Conservation (phyloP, 192 early-diverging fungal species). For the Umbelopsis sp. region DNA sequence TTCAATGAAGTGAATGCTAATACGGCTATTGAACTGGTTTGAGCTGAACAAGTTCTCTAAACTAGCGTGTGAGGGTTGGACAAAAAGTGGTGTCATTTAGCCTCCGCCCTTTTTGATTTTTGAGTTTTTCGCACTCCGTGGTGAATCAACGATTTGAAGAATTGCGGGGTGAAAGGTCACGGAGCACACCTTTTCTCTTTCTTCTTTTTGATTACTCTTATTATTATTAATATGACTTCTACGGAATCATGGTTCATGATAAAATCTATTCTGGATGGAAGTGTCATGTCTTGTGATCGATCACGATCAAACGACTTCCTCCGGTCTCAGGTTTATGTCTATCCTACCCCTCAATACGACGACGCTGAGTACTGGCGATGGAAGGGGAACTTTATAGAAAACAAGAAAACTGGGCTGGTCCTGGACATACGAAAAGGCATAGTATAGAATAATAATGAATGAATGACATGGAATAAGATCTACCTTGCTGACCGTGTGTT, state of each 20-base stretch:
- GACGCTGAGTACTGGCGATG: constrained; percentile 35
- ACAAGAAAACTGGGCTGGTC: constrained; percentile 31
- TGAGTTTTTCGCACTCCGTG: too few species aligned
- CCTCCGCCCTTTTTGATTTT: too few species aligned
- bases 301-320: not conserved
- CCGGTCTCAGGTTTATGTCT: constrained; percentile 30
- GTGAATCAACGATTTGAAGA: too few species aligned
- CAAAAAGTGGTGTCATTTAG: not conserved
- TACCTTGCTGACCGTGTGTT: not conserved
- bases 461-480: not conserved
- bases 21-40: too few species aligned
- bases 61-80: constrained; percentile 1
- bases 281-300: constrained; percentile 19
- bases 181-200: not conserved
- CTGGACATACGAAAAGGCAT: constrained; percentile 42
- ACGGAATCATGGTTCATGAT: constrained; percentile 30
- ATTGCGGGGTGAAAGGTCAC: too few species aligned
- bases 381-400: constrained; percentile 28
- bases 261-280: constrained; percentile 16
- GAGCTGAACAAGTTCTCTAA: too few species aligned
- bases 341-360: not conserved
- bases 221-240: constrained; percentile 3
- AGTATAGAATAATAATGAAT: not conserved
- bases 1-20: too few species aligned
- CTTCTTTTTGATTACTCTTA: not conserved